phyloP scores from a whole-genome alignment of 768 basidiomycete genomes.

The Mycena chlorophos region DNA sequence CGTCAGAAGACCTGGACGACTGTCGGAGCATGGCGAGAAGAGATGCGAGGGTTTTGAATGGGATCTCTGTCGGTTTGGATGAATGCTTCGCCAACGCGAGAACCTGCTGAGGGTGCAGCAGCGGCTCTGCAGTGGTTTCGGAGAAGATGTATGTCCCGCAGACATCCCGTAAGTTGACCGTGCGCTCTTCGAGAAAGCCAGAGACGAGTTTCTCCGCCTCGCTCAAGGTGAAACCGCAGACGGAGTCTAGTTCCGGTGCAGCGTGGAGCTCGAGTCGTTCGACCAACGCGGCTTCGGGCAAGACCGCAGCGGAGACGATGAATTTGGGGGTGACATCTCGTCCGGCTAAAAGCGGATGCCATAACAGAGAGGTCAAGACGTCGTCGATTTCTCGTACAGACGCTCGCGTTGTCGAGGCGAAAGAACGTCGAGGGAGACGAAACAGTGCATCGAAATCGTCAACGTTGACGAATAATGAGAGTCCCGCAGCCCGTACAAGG shows the following conservation, averaged over 20 bases:
- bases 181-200: too few relatives aligned
- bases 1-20: too few relatives aligned
- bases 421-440: background rate
- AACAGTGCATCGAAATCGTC: background rate
- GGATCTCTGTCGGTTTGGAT: too few relatives aligned
- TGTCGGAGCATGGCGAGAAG: too few relatives aligned
- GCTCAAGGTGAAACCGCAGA: background rate
- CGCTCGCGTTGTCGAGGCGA: background rate
- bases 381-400: background rate
- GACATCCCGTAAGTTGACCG: background rate
- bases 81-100: too few relatives aligned
- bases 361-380: background rate
- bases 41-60: too few relatives aligned
- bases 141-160: background rate
- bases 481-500: background rate
- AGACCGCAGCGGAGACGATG: background rate
- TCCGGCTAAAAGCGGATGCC: background rate
- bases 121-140: background rate
- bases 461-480: background rate
- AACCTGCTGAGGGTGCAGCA: background rate
- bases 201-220: background rate
- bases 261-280: background rate
- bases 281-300: background rate
- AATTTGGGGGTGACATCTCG: background rate
- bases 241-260: background rate